These are phyloP conservation scores for Linderniella brevidens DNA, from an alignment of 257 asterid species.

Conservation along the genomic window DNA sequence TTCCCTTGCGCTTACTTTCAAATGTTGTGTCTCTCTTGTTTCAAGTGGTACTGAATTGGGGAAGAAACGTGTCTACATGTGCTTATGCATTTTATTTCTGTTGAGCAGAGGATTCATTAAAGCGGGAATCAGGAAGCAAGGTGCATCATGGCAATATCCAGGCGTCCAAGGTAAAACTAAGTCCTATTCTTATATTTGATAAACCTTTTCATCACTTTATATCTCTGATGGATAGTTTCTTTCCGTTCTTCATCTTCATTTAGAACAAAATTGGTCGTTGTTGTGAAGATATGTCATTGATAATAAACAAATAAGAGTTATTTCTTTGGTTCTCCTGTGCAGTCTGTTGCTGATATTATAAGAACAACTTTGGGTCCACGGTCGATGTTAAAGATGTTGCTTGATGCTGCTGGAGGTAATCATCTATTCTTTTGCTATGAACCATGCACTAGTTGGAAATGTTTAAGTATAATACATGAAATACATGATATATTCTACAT, in stretches of 20 bases:
- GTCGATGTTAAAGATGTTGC: slow-evolving; percentile 89
- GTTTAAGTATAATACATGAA: too few species aligned
- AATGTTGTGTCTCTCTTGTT: too few species aligned
- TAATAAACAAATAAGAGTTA: too few species aligned
- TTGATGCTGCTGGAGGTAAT: slow-evolving; percentile 73
- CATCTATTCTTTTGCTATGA: not conserved
- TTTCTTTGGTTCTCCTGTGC: slow-evolving; percentile 9
- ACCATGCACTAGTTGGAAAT: slow-evolving; percentile 4
- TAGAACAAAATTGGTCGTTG: too few species aligned
- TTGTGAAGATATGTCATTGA: too few species aligned
- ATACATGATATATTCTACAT: too few species aligned
- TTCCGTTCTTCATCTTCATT: too few species aligned
- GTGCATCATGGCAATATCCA: slow-evolving; percentile 86
- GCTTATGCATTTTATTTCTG: slow-evolving; percentile 2
- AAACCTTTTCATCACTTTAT: too few species aligned
- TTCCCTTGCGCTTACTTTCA: too few species aligned
- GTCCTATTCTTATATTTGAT: not conserved
- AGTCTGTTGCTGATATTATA: slow-evolving; percentile 92
- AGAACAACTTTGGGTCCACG: slow-evolving; percentile 93
- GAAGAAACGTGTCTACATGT: not conserved
- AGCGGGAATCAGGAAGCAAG: slow-evolving; percentile 80
- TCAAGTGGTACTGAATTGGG: too few species aligned
- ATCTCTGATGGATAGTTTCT: too few species aligned
- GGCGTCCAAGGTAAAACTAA: slow-evolving; percentile 63
- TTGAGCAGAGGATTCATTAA: slow-evolving; percentile 67